Base-by-base conservation (phyloP, 257 asterid genomes). In the Solanum bukasovii region DNA sequence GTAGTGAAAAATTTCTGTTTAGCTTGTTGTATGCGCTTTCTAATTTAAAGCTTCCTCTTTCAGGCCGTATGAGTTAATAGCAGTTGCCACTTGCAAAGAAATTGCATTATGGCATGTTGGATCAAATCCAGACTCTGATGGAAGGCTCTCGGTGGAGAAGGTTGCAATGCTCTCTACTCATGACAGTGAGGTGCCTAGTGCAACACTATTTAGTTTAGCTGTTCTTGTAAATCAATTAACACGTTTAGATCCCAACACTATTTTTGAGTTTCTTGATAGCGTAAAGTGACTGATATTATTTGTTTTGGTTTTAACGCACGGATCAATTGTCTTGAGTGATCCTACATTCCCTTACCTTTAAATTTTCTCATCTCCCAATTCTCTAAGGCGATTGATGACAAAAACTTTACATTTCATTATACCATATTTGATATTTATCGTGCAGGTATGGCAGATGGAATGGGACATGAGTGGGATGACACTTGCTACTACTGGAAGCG, bases 401-500 rank as follows among this genome's bases (percentile, higher is more conserved):
- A 18, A 65, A 11, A 11, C 40, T 21, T 29, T 3, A 72, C 35
- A 38, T 9, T 40, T 1, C 11, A 20, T 65, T 33, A 27, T 25
- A 59, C 56, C 14, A 5, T 38, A 37, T 78, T 68, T 67, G 82
- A 4, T 14, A 67, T 68, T 68, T 35, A 18, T 27, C 18, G 18
- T 46, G 79, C 87, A 95, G 99, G 98, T 96, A 87, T 94, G 95
- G 98, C 92, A 96, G 89, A 94, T 95, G 98, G 98, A 95, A 90
- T 96, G 99, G 99, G 98, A 96, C 92, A 93, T 94, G 94, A 93
- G 99, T 14, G 99, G 99, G 84, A 97, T 94, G 98, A 95, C 99
- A 86, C 92, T 96, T 68, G 99, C 99, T 56, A 92, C 94, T 71
- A 92, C 96, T 0, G 99, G 97, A 71, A 86, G 92, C 7, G 98